Evolutionary conservation across 176 grass and related monocot species (phyloP), one percentile per base, ranked within the genome.

Genomic region (Ensete ventricosum): DNA sequence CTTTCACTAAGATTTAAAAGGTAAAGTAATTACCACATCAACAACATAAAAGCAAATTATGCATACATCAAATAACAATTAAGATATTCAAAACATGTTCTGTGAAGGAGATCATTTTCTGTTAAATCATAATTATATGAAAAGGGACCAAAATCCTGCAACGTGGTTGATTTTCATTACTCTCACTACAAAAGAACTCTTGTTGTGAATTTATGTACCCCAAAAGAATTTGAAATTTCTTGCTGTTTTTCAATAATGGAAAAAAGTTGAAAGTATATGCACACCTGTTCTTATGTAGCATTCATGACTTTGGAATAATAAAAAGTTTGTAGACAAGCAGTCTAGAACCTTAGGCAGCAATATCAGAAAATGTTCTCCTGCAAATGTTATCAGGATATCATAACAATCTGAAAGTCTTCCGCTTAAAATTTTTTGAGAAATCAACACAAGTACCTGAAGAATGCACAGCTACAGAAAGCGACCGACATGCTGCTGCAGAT

Each of bases 201-300:
- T 29, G 2, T 29, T 43, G 34, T 43, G 4, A 5, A 43, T 43
- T 4, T 1, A 60, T 60, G 19, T 60, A 60, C 13, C n/a, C 14
- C 24, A 16, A 22, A 64, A 64, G 10, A 16, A 11, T 64, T 58
- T 53, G 34, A 57, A 69, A 54, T 71, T 23, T 25, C 52, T 13
- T 65, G 49, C 25, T 1, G 5, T 55, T 71, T 59, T 17, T 52
- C 22, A 53, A 22, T 26, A 53, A 53, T 50, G 11, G 29, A 34
- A 72, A 57, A 51, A 51, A 52, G 10, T 62, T 27, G 8, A 70
- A 6, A 75, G 69, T 71, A 57, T 43, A 22, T 72, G 48, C 57
- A 53, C 50, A 81, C 94, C 90, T 89, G 94, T 89, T 87, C 88
- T 88, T 84, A 98, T 74, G 81, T 89, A 98, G 86, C 94, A 98